Evolutionary conservation across 2,329 filamentous ascomycete species (phyloP), one percentile per base, ranked within the genome.

Genomic region (Talaromyces amestolkiae): DNA sequence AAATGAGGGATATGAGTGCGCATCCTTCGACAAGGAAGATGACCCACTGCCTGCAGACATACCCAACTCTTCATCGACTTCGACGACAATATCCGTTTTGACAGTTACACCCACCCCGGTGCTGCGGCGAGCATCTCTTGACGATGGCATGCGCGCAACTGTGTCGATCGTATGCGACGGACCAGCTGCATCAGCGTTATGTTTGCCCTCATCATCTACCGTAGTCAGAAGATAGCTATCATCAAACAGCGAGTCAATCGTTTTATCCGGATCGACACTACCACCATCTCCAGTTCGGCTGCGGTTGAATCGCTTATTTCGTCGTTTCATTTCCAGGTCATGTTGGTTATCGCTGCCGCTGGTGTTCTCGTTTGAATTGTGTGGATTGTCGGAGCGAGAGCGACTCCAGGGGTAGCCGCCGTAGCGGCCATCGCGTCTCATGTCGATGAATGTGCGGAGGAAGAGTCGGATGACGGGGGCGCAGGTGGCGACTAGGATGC

Each of bases 401-500:
- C 71, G 70, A 69, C 66, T 64, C 66, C 66, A 66, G 3, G 64
- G 64, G 39, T 75, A 75, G 3, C 70, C 68, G 3, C 63, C 47
- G 39, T 59, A 41, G 43, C 66, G 67, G 11, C 70, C 68, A 33
- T 70, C 64, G 41, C 68, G 68, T 58, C 68, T 66, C 53, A 70
- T 67, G 47, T 75, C 70, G 35, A 75, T 70, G 37, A 76, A 68
- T 24, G 70, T 69, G 17, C 73, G 70, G 22, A 76, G 69, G 66
- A 77, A 75, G 31, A 78, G 72, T 3, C 76, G 73, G 43, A 73
- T 71, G 31, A 78, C 71, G 1, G 75, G 74, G 3, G 75, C 74
- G 6, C 74, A 76, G 2, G 74, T 74, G 19, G 76, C 76, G 22
- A 78, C 70, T 0, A 78, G 70, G 19, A 78, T 77, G 64, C 70